Evolutionary conservation across 202 grass and related monocot species (phyloP), one percentile per base, ranked within the genome.

Genomic region (Bolboschoenoplectus hybrid): DNA sequence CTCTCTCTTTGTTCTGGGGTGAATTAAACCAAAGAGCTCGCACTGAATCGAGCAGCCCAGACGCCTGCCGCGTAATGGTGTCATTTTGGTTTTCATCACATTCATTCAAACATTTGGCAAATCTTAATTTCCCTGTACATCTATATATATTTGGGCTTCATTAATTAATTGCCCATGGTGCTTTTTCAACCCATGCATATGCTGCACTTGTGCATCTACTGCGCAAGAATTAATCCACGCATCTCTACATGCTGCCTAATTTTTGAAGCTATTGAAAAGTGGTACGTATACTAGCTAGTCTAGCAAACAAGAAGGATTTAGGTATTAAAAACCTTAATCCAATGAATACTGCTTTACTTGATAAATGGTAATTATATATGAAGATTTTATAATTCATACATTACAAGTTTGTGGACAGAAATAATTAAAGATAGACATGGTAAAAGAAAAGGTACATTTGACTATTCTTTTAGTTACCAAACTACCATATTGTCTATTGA

Each of bases 21-120:
- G 26, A 26, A 26, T 26, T 26, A 57, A 57, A 79, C 0, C 0
- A 79, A 51, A 79, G 74, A 39, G 34, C 26, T 26, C 26, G 26
- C 34, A 81, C 40, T 82, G 57, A 82, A 82, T 82, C 63, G 20
- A 65, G 49, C 81, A 4, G 44, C 10, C 68, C 3, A 7, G 58
- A 82, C 63, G 36, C 79, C 3, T 64, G 4, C 40, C 0, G 26
- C 26, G 26, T 26, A 81, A 62, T 43, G 19, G 58, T 82, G 20
- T 43, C 47, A 56, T 72, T 69, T 72, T 72, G 7, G 40, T 46
- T n/a, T 72, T 41, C 40, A 72, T 72, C 14, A 47, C 68, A 72
- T 72, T 72, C 50, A 77, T 56, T 55, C 32, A 57, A 56, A 16
- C 50, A 77, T 56, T 55, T 26, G 26, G 26, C 26, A 26, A 26